Percentiles rank a stretch among this genome's conserved stretches.
phyloP scores from a whole-genome alignment of 345 rosid species.

The Brassica carinata region DNA sequence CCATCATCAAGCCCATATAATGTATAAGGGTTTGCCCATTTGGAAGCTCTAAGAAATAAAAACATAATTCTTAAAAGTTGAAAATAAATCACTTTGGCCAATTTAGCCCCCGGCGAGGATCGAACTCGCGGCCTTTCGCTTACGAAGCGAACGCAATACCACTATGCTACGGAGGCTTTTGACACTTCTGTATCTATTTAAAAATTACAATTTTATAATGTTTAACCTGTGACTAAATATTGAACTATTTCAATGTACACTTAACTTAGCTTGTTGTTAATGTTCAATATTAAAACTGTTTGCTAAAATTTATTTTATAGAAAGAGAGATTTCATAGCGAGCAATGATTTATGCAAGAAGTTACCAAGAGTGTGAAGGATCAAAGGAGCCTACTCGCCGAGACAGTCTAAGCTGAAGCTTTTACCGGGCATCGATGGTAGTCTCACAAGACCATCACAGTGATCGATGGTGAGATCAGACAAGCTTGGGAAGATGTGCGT shows the following conservation, averaged over 20 bases:
- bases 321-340: background rate
- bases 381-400: conserved; percentile 46
- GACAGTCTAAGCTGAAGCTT: conserved; percentile 63
- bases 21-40: too few species aligned
- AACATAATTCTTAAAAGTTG: too few species aligned
- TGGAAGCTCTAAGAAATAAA: too few species aligned
- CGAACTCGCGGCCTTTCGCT: conserved; percentile 99
- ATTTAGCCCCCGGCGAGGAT: conserved; percentile 74
- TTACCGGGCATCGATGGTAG: conserved; percentile 61
- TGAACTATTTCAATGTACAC: background rate
- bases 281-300: background rate
- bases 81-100: background rate
- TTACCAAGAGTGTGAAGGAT: background rate
- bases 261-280: too few species aligned
- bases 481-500: conserved; percentile 63
- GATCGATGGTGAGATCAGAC: conserved; percentile 70
- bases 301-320: background rate
- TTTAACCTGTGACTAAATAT: background rate
- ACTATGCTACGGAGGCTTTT: conserved; percentile 88
- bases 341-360: background rate
- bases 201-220: background rate
- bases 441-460: conserved; percentile 63
- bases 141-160: conserved; percentile 99
- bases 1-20: too few species aligned
- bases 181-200: background rate